These are phyloP conservation scores for Candida qinlingensis DNA, from an alignment of 805 yeast genomes.

Conservation along the genomic window DNA sequence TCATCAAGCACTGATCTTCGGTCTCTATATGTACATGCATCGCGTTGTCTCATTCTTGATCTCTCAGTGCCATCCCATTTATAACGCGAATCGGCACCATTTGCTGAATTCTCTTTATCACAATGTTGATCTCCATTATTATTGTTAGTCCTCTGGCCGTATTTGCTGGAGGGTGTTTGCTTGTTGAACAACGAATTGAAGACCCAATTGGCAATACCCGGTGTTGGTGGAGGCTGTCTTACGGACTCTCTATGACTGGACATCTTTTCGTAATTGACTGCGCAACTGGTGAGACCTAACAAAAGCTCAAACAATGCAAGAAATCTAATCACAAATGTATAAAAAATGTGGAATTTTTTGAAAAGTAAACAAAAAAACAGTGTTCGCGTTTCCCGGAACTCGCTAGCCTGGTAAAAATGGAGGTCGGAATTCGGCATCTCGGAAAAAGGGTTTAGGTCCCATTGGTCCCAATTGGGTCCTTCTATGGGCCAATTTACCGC, in stretches of 20 bases:
- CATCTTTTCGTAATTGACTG: neutral
- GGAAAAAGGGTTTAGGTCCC: too few relatives aligned
- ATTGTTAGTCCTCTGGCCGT: slow-evolving; percentile 10
- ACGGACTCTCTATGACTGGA: neutral
- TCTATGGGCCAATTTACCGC: too few relatives aligned
- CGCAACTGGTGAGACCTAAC: too few relatives aligned
- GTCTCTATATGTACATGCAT: neutral
- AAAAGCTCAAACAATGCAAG: too few relatives aligned
- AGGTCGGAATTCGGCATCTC: neutral
- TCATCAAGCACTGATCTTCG: neutral
- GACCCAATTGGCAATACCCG: slow-evolving; percentile 25
- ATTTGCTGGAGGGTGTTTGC: slow-evolving; percentile 23
- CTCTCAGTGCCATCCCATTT: neutral
- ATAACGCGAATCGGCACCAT: neutral
- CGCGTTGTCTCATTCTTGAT: neutral
- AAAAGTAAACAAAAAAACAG: neutral
- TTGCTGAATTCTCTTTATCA: neutral
- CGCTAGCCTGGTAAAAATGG: neutral
- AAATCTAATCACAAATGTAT: too few relatives aligned
- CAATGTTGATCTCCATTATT: neutral
- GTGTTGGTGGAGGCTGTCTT: slow-evolving; percentile 20
- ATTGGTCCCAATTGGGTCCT: too few relatives aligned
- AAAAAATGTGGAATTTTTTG: neutral
- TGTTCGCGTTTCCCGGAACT: neutral
- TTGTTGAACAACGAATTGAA: slow-evolving; percentile 21